Base-by-base conservation (phyloP, 2,329 filamentous ascomycete genomes). In the Cephalotrichum gorgonifer region DNA sequence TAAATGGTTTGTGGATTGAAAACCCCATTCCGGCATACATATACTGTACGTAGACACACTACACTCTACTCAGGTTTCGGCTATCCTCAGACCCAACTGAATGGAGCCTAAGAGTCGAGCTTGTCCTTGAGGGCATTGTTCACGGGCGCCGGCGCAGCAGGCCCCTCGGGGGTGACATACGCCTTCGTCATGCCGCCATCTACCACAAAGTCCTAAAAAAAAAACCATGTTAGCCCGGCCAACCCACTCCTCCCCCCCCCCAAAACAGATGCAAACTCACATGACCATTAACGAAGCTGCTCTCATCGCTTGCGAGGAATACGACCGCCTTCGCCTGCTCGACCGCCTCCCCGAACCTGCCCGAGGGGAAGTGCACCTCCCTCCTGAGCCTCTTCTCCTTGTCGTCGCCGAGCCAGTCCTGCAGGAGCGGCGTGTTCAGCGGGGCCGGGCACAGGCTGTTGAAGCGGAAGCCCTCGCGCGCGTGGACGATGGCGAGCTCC, bases 391-490 rank as follows among this genome's bases (percentile, higher is more conserved):
- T 75, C 72, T 88, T 88, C 49, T 74, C 75, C 56, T 75, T 60
- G 62, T 88, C 84, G 54, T 86, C 81, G 46, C 85, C 85, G 2
- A 89, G 72, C 81, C 83, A 88, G 62, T 88, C 82, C 64, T 88
- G 85, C 43, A 88, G 70, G 9, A 88, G 73, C 25, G 85, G 83
- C 1, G 90, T 96, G 75, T 95, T 95, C 56, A 96, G 75, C 3
- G 90, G 90, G 23, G 89, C 89, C 5, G 90, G 90, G 68, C 90
- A 96, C 45, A 96, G 73, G 43, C 81, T 80, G 70, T 96, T 96
- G 76, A 96, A 95, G 54, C 90, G 78, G 73, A 81, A 94, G 41
- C 88, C 76, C 66, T 96, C 90, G 48, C 88, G 79, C 23, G 90
- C 90, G 67, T 96, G 90, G 20, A 94, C 87, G 68, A 95, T 91